These are phyloP conservation scores for Crucihimalaya himalaica DNA, from an alignment of 345 rosid genomes.

Conservation along the genomic window DNA sequence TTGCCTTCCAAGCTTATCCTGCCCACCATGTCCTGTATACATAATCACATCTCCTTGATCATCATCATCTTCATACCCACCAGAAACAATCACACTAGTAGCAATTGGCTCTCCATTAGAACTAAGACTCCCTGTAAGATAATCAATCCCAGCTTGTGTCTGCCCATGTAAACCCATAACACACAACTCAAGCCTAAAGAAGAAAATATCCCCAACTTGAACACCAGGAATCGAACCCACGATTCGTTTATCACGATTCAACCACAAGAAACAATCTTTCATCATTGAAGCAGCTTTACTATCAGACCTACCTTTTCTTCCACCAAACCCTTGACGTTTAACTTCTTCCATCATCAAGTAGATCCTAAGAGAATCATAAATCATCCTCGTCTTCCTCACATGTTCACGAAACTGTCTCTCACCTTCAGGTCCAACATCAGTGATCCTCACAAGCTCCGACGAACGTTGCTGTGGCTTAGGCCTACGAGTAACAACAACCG, in stretches of 20 bases:
- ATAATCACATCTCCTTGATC: constrained; percentile 70
- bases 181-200: constrained; percentile 76
- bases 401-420: constrained; percentile 58
- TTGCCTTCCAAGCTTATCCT: constrained; percentile 67
- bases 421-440: constrained; percentile 60
- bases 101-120: constrained; percentile 84
- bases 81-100: constrained; percentile 82
- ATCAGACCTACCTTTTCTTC: constrained; percentile 51
- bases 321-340: constrained; percentile 28
- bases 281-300: constrained; percentile 61
- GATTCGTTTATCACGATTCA: constrained; percentile 75
- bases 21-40: constrained; percentile 90
- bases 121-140: constrained; percentile 59
- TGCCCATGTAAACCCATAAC: constrained; percentile 89
- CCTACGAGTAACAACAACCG: constrained; percentile 30
- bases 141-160: constrained; percentile 87
- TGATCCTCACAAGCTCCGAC: constrained; percentile 75
- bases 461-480: constrained; percentile 48
- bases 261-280: constrained; percentile 67
- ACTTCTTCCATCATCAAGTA: constrained; percentile 45
- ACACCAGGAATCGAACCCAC: constrained; percentile 89
- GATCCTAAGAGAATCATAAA: constrained; percentile 65
- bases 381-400: constrained; percentile 64
- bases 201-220: constrained; percentile 73
- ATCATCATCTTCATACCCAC: constrained; percentile 88